Base-by-base conservation (phyloP, 2,329 filamentous ascomycete species). In the Botrytis elliptica region DNA sequence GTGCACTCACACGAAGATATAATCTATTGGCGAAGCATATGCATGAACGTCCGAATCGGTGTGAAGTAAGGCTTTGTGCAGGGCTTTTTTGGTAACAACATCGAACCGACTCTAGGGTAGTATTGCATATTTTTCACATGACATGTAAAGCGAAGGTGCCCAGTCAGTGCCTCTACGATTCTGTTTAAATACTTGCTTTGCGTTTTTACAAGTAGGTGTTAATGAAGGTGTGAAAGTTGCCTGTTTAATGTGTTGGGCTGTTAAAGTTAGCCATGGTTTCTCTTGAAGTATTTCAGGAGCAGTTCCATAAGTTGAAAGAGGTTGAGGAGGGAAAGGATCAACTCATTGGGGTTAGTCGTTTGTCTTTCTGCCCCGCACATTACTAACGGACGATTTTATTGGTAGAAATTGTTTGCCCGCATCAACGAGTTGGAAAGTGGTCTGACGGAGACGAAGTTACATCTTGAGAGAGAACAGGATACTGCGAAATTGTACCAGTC, bases 401-500 rank as follows among this genome's bases (percentile, higher is more conserved):
- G 18, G n/a, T 55, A 74, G 73, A 55, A 68, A 52, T 29, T 74
- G 36, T 67, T 74, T 49, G 49, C 33, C 55, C 59, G 33, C 38
- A 65, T 74, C 64, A 74, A 73, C 4, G 73, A 74, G 73, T 44
- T 74, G 33, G 73, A 73, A 60, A 38, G 25, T 66, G 33, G 29
- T 40, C 63, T 72, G 29, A 68, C 46, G 29, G 73, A 72, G 49
- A 67, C 65, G 16, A 67, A 62, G 70, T 73, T 73, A 49, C 73
- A 73, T 68, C 73, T 72, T 63, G 70, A 74, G 72, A 55, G 73
- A 73, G 73, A 74, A 68, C 63, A 73, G 25, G 70, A 67, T 33
- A 67, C 70, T 42, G 66, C 70, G 10, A 74, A 74, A 63, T 52
- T 72, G 40, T 74, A 67, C 22, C 73, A 73, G 62, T 73, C 52